phyloP scores from a whole-genome alignment of 73 alveolate species.

The Paramecium tetraurelia region DNA sequence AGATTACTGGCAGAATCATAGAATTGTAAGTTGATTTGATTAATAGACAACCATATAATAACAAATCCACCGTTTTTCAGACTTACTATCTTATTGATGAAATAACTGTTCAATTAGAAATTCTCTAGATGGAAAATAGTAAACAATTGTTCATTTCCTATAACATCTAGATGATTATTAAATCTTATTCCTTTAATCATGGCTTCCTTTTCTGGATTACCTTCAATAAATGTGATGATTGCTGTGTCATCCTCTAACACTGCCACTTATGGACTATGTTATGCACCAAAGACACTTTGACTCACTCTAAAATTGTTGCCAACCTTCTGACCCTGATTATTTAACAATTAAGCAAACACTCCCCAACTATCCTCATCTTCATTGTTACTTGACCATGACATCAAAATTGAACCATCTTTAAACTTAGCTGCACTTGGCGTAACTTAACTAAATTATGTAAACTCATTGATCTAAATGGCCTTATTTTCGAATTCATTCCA shows the following conservation, averaged over 20 bases:
- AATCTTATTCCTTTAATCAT: neutral
- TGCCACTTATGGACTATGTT: neutral
- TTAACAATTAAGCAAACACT: neutral
- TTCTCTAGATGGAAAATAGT: neutral
- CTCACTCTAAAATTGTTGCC: neutral
- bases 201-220: neutral
- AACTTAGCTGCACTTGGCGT: neutral
- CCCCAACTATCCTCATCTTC: conserved; percentile 28
- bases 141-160: neutral
- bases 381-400: neutral
- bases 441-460: neutral
- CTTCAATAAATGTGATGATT: neutral
- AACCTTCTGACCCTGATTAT: neutral
- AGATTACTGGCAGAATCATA: neutral
- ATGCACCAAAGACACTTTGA: neutral
- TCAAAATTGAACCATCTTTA: neutral
- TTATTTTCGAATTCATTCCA: neutral
- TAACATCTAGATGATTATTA: neutral
- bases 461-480: neutral
- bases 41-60: neutral
- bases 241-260: neutral
- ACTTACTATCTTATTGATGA: neutral
- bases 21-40: neutral
- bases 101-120: neutral
- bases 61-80: neutral